phyloP scores from a whole-genome alignment of 345 rosid species.

The Aquilaria sinensis region DNA sequence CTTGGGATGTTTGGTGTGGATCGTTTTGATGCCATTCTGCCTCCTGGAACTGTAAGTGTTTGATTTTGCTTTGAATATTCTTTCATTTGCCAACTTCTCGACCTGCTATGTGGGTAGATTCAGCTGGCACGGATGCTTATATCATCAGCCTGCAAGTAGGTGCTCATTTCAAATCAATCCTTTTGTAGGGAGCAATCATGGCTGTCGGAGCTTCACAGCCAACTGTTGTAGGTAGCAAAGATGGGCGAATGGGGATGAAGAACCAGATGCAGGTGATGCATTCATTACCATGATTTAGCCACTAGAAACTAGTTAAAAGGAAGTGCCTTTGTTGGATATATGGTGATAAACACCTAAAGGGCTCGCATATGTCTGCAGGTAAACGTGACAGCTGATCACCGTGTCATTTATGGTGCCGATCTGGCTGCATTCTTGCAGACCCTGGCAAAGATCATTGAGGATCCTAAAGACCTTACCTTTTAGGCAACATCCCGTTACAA shows the following conservation, averaged over 20 bases:
- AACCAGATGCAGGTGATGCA: constrained; percentile 87
- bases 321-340: background rate
- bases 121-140: background rate
- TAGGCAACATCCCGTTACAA: constrained; percentile 15
- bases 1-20: constrained; percentile 98
- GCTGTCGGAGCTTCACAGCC: constrained; percentile 96
- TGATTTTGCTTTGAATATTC: background rate
- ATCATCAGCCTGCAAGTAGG: background rate
- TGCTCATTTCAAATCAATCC: too few relatives aligned
- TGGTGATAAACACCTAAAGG: background rate
- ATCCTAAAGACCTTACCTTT: constrained; percentile 82
- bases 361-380: constrained; percentile 44
- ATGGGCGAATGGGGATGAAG: constrained; percentile 86
- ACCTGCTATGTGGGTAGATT: background rate
- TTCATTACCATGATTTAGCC: constrained; percentile 2
- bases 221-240: constrained; percentile 72
- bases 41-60: constrained; percentile 86
- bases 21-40: constrained; percentile 94
- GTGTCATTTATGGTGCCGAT: constrained; percentile 92
- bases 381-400: constrained; percentile 90
- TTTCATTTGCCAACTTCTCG: constrained; percentile 6
- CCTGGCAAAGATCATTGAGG: constrained; percentile 73
- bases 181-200: constrained; percentile 92
- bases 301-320: background rate
- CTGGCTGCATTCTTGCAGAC: constrained; percentile 93